These are phyloP conservation scores for Kodamaea sp. DNA, from an alignment of 1,139 yeast species.

Conservation along the genomic window DNA sequence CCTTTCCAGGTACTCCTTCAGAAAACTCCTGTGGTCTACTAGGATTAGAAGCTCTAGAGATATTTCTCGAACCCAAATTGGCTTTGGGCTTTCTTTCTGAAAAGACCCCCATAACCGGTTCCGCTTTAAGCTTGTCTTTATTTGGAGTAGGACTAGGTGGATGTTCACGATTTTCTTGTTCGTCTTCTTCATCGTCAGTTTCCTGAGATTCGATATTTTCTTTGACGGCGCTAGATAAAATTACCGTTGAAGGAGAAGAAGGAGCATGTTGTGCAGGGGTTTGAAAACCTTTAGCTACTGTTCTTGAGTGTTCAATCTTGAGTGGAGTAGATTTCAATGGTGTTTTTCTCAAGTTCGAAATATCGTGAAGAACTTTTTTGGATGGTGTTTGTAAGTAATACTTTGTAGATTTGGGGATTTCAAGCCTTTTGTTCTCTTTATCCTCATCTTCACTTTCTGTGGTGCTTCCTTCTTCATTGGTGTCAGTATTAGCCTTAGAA, in stretches of 20 bases:
- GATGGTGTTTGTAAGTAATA: slow-evolving; percentile 34
- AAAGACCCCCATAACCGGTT: slow-evolving; percentile 48
- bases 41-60: neutral
- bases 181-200: slow-evolving; percentile 8
- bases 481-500: slow-evolving; percentile 2
- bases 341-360: slow-evolving; percentile 24
- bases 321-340: slow-evolving; percentile 14
- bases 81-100: slow-evolving; percentile 27
- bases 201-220: slow-evolving; percentile 8
- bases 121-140: slow-evolving; percentile 26
- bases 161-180: slow-evolving; percentile 6
- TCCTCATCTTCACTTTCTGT: slow-evolving; percentile 17
- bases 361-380: slow-evolving; percentile 28
- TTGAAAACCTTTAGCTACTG: slow-evolving; percentile 9
- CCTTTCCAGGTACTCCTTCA: slow-evolving; percentile 1
- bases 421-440: slow-evolving; percentile 9
- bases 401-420: slow-evolving; percentile 10
- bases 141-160: slow-evolving; percentile 48
- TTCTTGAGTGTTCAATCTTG: slow-evolving; percentile 7
- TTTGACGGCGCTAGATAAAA: slow-evolving; percentile 19
- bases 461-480: slow-evolving; percentile 15
- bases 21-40: neutral
- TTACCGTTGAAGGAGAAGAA: slow-evolving; percentile 28
- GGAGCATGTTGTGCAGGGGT: slow-evolving; percentile 24
- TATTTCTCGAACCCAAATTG: slow-evolving; percentile 7